Conservation (phyloP, 768 basidiomycete species). For the Cystobasidium onofrii region DNA sequence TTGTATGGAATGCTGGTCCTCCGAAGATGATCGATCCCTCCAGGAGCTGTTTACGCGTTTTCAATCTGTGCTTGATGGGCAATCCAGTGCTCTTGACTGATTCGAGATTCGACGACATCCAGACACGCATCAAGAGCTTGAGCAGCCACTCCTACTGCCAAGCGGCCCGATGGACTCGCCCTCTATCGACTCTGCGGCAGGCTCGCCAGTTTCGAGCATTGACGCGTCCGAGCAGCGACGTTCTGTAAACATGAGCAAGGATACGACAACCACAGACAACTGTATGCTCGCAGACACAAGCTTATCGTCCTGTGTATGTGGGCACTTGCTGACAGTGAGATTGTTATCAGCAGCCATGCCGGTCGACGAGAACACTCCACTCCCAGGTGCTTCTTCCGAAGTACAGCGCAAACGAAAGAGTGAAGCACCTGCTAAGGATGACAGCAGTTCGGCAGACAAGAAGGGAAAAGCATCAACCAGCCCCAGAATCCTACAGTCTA, state of each 20-base stretch:
- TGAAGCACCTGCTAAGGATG: neutral
- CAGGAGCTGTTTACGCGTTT: no score
- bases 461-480: neutral
- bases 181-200: neutral
- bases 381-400: neutral
- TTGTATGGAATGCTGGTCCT: no score
- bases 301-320: neutral
- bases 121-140: no score
- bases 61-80: no score
- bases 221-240: conserved; percentile 1
- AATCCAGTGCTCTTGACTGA: neutral
- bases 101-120: no score
- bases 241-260: neutral
- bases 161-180: neutral
- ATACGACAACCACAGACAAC: neutral
- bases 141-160: no score
- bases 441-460: neutral
- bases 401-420: conserved; percentile 5
- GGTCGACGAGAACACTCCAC: conserved; percentile 3
- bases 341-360: neutral
- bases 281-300: neutral
- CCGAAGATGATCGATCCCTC: no score
- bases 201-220: neutral
- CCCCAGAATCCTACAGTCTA: neutral
- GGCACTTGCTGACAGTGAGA: neutral